Percentiles rank a stretch among this genome's conserved stretches.
These are phyloP conservation scores for Clausena lansium DNA, from an alignment of 345 rosid genomes.

Conservation along the genomic window DNA sequence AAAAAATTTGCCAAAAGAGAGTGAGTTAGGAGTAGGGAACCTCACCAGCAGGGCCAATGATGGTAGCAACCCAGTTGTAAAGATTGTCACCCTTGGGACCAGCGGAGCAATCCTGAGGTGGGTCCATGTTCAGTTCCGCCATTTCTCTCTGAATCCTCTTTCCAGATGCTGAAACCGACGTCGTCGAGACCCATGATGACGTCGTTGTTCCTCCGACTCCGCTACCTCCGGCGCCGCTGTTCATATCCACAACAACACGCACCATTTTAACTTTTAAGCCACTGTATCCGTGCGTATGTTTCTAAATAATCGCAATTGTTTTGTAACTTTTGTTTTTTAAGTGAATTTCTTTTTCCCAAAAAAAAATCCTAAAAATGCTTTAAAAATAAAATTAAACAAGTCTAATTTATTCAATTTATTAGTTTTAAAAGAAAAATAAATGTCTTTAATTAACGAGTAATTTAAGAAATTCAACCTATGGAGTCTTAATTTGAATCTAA, in stretches of 20 bases:
- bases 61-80: slow-evolving; percentile 87
- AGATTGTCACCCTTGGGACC: slow-evolving; percentile 94
- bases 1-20: not conserved
- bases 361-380: too few species aligned
- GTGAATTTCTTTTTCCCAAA: not conserved
- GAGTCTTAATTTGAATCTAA: too few species aligned
- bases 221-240: slow-evolving; percentile 30
- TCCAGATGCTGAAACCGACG: slow-evolving; percentile 81
- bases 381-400: too few species aligned
- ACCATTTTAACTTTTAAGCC: not conserved
- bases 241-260: not conserved
- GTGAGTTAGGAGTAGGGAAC: not conserved
- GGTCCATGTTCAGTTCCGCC: slow-evolving; percentile 71
- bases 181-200: slow-evolving; percentile 76
- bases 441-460: too few species aligned
- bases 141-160: slow-evolving; percentile 91
- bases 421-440: too few species aligned
- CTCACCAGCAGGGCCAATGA: slow-evolving; percentile 75
- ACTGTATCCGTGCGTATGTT: not conserved
- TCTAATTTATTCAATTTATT: too few species aligned
- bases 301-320: too few species aligned
- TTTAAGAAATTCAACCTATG: too few species aligned
- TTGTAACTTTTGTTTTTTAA: not conserved
- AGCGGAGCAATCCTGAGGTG: slow-evolving; percentile 82
- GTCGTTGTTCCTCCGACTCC: slow-evolving; percentile 25